Evolutionary conservation across 129 eudicot genomes (phyloP), one percentile per base, ranked within the genome.

Genomic region (Chrysanthemum seticuspe): DNA sequence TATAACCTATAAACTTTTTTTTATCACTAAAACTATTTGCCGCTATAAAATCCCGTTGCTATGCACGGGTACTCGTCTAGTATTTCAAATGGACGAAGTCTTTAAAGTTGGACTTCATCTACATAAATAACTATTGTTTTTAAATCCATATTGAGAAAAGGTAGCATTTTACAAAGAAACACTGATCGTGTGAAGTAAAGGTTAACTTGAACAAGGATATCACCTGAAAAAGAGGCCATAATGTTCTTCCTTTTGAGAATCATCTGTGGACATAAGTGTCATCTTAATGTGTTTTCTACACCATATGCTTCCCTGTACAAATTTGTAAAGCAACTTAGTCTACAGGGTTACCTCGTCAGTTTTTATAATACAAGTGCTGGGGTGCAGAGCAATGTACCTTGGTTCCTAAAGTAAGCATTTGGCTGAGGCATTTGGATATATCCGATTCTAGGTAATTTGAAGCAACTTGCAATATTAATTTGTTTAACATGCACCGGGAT

Each of bases 221-320:
- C 75, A 88, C 98, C 97, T 86, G 89, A 84, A 90, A 76, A 90
- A 90, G 50, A 87, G 58, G 68, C 36, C 56, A 29, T 47, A 69
- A 78, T 88, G 98, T 71, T 94, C 96, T 70, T 90, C 98, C 76
- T 94, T 97, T 77, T 83, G 93, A 77, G 97, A 94, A 58, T 86
- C 98, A 69, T 80, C 89, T 13, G 85, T 81, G 49, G 98, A 88
- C 89, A 88, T 84, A 14, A 90, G 86, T 60, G 96, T 94, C 98
- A 94, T 88, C 78, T 90, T 84, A 70, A 94, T 79, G 86, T 23
- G 25, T 23, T 23, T 23, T 23, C 25, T 23, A 23, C 25, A 23
- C 25, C 25, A 23, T 23, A 23, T 23, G 25, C 25, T 23, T 23
- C 25, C 25, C 25, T 23, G 25, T 23, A 23, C 25, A 23, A 23